Base-by-base conservation (phyloP, 2,329 filamentous ascomycete genomes). In the Thermoascus crustaceus region DNA sequence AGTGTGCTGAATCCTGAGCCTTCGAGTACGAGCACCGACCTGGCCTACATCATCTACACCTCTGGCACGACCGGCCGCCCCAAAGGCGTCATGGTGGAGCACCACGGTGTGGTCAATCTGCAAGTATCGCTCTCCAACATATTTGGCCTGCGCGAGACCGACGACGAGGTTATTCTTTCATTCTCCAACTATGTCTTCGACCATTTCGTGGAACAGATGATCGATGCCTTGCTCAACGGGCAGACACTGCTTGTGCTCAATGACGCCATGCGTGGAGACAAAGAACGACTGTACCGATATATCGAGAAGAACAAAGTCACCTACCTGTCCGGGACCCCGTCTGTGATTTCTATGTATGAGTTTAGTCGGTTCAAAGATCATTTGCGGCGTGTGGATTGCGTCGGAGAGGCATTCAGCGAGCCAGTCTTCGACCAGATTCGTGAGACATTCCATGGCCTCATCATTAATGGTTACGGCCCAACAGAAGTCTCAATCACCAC, bases 21-120 rank as follows among this genome's bases (percentile, higher is more conserved):
- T 6, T 23, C 10, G 21, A 23, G 21, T 23, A 6, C 6, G 21
- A 23, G 21, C 21, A 23, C 21, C 42, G 69, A 76, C 22, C 68
- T 85, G 13, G 74, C 78, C 16, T 85, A 85, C 50, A 78, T 85
- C 17, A 78, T 78, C 3, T 84, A 83, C 57, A 81, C 78, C 1
- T 81, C 76, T 8, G 80, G 79, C 22, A 82, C 80, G 0, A 84
- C 79, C 2, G 80, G 79, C 44, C 73, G 73, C 42, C 79, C 79
- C 14, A 84, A 83, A 58, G 79, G 79, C 40, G 85, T 85, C 49
- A 78, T 77, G 36, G 85, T 85, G 52, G 76, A 80, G 3, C 80
- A 84, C 55, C 68, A 23, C 10, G 21, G 21, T 6, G 21, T 23
- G 21, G 21, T 23, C 21, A 23, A 23, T 10, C 21, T 23, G 21